phyloP scores from a whole-genome alignment of 2,329 filamentous ascomycete species.

The Colletotrichum tropicale region DNA sequence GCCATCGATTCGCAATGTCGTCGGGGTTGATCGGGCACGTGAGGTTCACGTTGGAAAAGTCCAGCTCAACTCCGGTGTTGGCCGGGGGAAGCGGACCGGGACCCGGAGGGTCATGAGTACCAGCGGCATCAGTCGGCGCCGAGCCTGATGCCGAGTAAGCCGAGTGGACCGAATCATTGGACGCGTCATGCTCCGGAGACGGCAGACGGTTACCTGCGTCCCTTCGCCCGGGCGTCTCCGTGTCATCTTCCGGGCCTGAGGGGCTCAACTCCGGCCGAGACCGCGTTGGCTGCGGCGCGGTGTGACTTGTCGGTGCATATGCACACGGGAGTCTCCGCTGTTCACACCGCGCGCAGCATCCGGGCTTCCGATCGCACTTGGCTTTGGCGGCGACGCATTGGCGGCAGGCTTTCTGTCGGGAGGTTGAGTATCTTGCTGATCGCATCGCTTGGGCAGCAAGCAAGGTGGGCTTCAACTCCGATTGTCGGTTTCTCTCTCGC shows the following conservation, averaged over 20 bases:
- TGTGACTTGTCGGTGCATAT: constrained; percentile 26
- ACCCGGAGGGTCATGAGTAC: neutral
- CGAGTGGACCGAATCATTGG: neutral
- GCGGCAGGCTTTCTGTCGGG: constrained; percentile 44
- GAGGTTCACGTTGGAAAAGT: constrained; percentile 41
- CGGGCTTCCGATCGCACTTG: constrained; percentile 41
- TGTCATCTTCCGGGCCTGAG: neutral
- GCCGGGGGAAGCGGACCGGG: neutral
- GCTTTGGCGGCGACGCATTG: constrained; percentile 40
- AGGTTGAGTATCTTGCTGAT: constrained; percentile 35
- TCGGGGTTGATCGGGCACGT: constrained; percentile 50
- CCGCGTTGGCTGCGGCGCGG: neutral
- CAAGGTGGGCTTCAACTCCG: neutral
- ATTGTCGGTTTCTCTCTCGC: neutral
- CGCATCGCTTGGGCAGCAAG: neutral
- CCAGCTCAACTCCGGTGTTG: constrained; percentile 17
- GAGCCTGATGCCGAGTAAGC: neutral
- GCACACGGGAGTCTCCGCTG: constrained; percentile 31
- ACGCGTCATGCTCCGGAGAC: neutral
- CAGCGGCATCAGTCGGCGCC: neutral
- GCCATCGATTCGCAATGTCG: constrained; percentile 53
- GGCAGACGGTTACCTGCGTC: neutral
- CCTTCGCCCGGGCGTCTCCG: neutral
- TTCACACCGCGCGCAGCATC: constrained; percentile 36
- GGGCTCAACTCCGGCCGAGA: neutral